These are phyloP conservation scores for Magnaporthales sp. DNA, from an alignment of 2,329 filamentous ascomycete genomes.

Conservation along the genomic window DNA sequence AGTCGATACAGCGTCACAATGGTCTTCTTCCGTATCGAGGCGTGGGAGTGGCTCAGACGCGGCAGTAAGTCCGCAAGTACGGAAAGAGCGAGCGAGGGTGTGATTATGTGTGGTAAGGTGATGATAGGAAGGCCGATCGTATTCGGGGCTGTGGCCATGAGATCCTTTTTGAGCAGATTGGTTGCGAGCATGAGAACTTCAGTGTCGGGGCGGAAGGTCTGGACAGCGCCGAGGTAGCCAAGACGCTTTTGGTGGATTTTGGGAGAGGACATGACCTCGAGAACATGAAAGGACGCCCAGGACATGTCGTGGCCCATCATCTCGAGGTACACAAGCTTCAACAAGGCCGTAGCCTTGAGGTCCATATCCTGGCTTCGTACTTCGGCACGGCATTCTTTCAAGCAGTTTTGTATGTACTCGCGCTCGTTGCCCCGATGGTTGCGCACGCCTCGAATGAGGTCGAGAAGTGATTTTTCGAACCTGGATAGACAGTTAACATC, in stretches of 20 bases:
- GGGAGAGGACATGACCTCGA: slow-evolving; percentile 95
- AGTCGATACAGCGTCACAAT: slow-evolving; percentile 90
- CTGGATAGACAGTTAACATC: slow-evolving; percentile 34
- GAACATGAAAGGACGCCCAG: slow-evolving; percentile 95
- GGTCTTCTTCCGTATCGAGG: slow-evolving; percentile 87
- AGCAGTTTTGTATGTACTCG: slow-evolving; percentile 85
- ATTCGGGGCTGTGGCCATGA: slow-evolving; percentile 62
- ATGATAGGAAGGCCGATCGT: slow-evolving; percentile 79
- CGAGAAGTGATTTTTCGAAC: slow-evolving; percentile 99
- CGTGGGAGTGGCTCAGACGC: slow-evolving; percentile 75
- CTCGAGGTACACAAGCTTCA: slow-evolving; percentile 95
- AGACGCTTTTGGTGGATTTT: slow-evolving; percentile 95
- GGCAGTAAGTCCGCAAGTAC: slow-evolving; percentile 80
- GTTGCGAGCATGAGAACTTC: slow-evolving; percentile 97
- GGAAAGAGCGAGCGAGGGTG: slow-evolving; percentile 82
- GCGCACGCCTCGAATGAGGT: slow-evolving; percentile 92
- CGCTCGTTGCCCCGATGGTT: slow-evolving; percentile 93
- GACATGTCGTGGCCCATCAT: slow-evolving; percentile 99
- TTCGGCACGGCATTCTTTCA: slow-evolving; percentile 93
- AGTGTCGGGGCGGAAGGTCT: slow-evolving; percentile 91
- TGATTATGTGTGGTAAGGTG: slow-evolving; percentile 91
- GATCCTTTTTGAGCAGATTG: slow-evolving; percentile 92
- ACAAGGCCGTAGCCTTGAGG: slow-evolving; percentile 87
- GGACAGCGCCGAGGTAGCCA: slow-evolving; percentile 88
- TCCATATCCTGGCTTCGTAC: slow-evolving; percentile 94